A percentile compares a stretch with the other conserved stretches of the same genome.
Evolutionary conservation across 371 early-diverging fungal species (phyloP).

Genomic region (Haplosporangium sp.): DNA sequence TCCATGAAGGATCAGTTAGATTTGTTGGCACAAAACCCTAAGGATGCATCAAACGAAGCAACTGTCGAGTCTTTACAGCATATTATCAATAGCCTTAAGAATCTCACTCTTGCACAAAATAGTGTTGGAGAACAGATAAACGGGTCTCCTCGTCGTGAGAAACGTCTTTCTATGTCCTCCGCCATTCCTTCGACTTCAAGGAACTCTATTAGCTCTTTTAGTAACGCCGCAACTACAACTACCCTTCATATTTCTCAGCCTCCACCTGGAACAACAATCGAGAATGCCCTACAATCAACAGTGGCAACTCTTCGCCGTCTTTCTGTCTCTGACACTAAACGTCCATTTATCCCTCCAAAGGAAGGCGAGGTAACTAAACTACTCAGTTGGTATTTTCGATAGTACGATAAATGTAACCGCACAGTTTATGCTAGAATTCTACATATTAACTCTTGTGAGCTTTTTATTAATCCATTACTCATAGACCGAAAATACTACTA

Average conservation of each 20-base stretch:
- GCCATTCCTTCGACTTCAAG: conserved; percentile 47
- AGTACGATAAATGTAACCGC: not conserved
- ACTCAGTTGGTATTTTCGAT: not conserved
- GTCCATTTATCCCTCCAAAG: conserved; percentile 26
- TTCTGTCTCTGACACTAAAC: conserved; percentile 33
- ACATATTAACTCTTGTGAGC: not conserved
- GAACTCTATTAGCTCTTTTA: conserved; percentile 13
- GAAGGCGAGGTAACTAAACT: conserved; percentile 29
- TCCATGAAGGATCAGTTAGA: conserved; percentile 44
- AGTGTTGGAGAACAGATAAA: not conserved
- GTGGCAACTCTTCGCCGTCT: conserved; percentile 52
- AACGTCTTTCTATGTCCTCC: conserved; percentile 59
- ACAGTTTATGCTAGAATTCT: not conserved
- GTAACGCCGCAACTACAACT: conserved; percentile 16
- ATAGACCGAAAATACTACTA: not conserved
- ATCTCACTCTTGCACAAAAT: conserved; percentile 58
- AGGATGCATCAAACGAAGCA: conserved; percentile 22
- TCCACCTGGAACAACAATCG: conserved; percentile 37
- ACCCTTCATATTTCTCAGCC: conserved; percentile 50
- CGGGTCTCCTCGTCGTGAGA: conserved; percentile 52
- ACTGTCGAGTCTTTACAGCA: conserved; percentile 62
- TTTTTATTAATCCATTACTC: not conserved
- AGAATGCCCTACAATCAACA: conserved; percentile 40
- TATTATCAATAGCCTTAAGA: conserved; percentile 67
- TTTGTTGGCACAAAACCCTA: conserved; percentile 13